Evolutionary conservation across 345 rosid genomes (phyloP).

Genomic region (Corymbia maculata): DNA sequence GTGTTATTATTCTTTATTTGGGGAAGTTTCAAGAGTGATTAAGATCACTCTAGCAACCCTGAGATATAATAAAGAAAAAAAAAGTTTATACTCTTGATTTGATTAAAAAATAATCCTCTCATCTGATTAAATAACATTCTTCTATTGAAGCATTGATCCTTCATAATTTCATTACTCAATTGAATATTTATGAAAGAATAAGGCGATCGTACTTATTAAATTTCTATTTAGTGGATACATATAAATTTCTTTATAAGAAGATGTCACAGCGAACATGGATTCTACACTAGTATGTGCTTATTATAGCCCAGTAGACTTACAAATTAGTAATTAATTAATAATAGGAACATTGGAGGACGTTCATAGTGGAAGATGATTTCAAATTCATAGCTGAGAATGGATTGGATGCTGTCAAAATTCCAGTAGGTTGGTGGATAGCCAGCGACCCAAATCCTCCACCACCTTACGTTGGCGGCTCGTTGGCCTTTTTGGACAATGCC

Average conservation of each 20-base stretch:
- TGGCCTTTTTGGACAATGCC: conserved; percentile 42
- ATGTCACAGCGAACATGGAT: neutral
- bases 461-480: conserved; percentile 51
- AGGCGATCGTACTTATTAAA: neutral
- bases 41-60: neutral
- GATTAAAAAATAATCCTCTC: neutral
- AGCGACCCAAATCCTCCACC: conserved; percentile 43
- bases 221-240: neutral
- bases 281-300: neutral
- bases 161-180: neutral
- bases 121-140: neutral
- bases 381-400: conserved; percentile 39
- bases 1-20: neutral
- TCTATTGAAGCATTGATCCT: neutral
- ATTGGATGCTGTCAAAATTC: conserved; percentile 42
- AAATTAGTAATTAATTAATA: neutral
- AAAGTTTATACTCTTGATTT: neutral
- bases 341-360: conserved; percentile 57
- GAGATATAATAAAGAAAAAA: neutral
- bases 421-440: conserved; percentile 69
- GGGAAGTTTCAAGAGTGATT: neutral
- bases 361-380: conserved; percentile 47
- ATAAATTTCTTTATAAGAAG: too few species aligned
- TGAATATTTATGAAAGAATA: too few species aligned
- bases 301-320: neutral